Conservation (phyloP, 768 basidiomycete species). For the Suillus decipiens region DNA sequence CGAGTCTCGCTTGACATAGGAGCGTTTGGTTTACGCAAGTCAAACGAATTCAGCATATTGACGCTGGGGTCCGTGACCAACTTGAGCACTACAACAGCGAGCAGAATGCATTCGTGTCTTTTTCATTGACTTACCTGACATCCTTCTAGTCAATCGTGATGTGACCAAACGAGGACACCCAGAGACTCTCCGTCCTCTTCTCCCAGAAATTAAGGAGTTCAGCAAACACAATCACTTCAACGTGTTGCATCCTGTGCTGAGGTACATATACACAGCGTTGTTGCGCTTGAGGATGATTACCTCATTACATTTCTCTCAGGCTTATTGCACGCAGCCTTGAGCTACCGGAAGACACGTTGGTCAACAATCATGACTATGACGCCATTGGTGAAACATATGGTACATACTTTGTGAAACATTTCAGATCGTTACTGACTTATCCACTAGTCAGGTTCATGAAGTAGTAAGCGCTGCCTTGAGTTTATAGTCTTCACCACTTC, state of each 20-base stretch:
- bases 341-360: slow-evolving; percentile 53
- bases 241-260: slow-evolving; percentile 49
- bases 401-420: slow-evolving; percentile 19
- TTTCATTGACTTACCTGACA: background rate
- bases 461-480: slow-evolving; percentile 45
- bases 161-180: slow-evolving; percentile 52
- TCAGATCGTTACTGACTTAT: background rate
- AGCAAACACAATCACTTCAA: slow-evolving; percentile 51
- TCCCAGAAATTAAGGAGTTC: slow-evolving; percentile 55
- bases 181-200: slow-evolving; percentile 45
- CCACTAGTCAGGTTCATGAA: slow-evolving; percentile 62
- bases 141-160: slow-evolving; percentile 48
- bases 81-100: slow-evolving; percentile 64
- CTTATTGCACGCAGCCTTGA: slow-evolving; percentile 54
- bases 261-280: slow-evolving; percentile 27
- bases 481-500: background rate
- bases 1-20: background rate
- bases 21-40: background rate
- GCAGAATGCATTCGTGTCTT: slow-evolving; percentile 16
- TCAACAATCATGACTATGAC: slow-evolving; percentile 48
- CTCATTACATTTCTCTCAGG: slow-evolving; percentile 26
- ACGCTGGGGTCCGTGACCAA: slow-evolving; percentile 62
- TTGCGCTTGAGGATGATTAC: background rate
- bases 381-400: slow-evolving; percentile 44
- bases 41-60: slow-evolving; percentile 49